These are phyloP conservation scores for Flagelloscypha sp. DNA, from an alignment of 768 basidiomycete genomes.

Conservation along the genomic window DNA sequence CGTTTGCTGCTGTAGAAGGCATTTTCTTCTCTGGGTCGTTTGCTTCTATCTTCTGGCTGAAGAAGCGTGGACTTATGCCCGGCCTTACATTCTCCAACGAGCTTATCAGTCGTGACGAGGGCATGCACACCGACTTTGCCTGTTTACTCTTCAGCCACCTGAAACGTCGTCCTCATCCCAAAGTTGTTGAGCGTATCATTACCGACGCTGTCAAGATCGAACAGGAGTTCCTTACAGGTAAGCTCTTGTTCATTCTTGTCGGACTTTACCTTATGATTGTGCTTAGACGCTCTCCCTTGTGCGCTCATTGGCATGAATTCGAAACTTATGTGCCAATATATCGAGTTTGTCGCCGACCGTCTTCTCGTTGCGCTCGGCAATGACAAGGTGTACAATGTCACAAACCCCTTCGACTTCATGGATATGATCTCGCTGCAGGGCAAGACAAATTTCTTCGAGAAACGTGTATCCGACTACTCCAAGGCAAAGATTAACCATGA, in stretches of 20 bases:
- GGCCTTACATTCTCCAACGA: conserved; percentile 81
- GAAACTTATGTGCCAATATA: conserved; percentile 61
- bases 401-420: conserved; percentile 60
- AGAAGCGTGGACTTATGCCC: conserved; percentile 78
- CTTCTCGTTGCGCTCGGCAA: conserved; percentile 64
- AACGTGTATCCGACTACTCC: conserved; percentile 59
- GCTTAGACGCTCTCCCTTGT: conserved; percentile 54
- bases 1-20: conserved; percentile 77
- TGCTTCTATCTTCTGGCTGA: conserved; percentile 76
- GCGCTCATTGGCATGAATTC: conserved; percentile 70
- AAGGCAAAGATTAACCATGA: conserved; percentile 34
- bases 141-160: conserved; percentile 69
- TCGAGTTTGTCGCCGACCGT: conserved; percentile 66
- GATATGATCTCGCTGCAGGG: conserved; percentile 72
- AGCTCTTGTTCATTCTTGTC: conserved; percentile 2
- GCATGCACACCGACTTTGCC: conserved; percentile 78
- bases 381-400: conserved; percentile 48
- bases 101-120: conserved; percentile 77
- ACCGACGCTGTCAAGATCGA: conserved; percentile 61
- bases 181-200: conserved; percentile 51
- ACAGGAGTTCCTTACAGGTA: conserved; percentile 59
- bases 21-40: conserved; percentile 78
- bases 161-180: conserved; percentile 55
- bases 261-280: not conserved
- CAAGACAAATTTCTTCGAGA: conserved; percentile 81